Evolutionary conservation across 495 filamentous ascomycete species (phyloP), one percentile per base, ranked within the genome.

Genomic region (Tuber aestivum): DNA sequence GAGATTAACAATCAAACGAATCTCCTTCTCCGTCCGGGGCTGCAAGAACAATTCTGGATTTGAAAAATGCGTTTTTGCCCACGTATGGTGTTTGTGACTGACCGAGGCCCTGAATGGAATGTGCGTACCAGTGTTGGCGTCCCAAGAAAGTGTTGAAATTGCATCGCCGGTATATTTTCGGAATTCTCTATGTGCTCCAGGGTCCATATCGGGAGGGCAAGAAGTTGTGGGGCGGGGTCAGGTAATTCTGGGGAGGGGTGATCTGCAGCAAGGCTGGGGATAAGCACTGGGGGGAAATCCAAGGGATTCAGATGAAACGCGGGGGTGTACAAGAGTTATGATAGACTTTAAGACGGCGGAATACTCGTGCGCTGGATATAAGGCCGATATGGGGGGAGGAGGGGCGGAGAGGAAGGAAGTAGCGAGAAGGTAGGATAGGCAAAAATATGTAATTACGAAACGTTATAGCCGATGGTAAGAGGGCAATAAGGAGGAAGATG

Each of bases 51-150:
- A 89, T 85, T 97, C 94, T 0, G 95, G 95, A 32, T 89, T 88
- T 68, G 90, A 93, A 82, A 90, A 90, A 85, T 94, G 95, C 56
- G 95, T 98, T 82, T 90, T 91, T 40, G 96, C 95, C 95, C 95
- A 99, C n/a, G 96, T 99, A 81, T 92, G 91, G 86, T 99, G 95
- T 48, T 88, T 84, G 84, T 97, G 89, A 42, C 88, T 85, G 74
- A 86, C 84, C 70, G 87, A 86, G 6, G 92, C 91, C 84, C 91
- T 92, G 86, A 97, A 97, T 41, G 93, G 91, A 40, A 94, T 81
- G n/a, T 83, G 81, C 1, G 45, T 75, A 65, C 78, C 40, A 35
- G 77, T 73, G n/a, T 32, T 35, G 32, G 81, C 73, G 42, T 82
- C 74, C 77, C 77, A 82, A 27, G 81, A 82, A 20, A 80, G 73